phyloP scores from a whole-genome alignment of 2,329 filamentous ascomycete genomes.

The Colletotrichum sp. region DNA sequence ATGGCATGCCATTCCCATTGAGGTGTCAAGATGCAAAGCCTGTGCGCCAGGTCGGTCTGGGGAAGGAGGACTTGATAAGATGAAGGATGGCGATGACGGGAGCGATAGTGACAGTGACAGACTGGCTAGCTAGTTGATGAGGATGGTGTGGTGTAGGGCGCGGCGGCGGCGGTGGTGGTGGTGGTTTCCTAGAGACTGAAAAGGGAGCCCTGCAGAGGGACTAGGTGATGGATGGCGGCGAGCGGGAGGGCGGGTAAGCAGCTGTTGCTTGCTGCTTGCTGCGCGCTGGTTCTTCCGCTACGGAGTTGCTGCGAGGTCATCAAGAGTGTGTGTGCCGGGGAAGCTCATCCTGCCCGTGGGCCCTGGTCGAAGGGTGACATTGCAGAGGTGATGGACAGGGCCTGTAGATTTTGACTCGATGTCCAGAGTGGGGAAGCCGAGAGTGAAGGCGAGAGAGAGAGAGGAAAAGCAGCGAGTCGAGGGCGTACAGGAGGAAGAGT shows the following conservation, averaged over 20 bases:
- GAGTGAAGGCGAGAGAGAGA: background rate
- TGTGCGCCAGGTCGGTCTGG: background rate
- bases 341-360: conserved; percentile 17
- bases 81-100: background rate
- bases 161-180: background rate
- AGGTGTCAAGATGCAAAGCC: background rate
- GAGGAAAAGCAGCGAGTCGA: background rate
- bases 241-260: conserved; percentile 4
- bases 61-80: conserved; percentile 6
- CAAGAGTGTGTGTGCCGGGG: conserved; percentile 17
- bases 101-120: background rate
- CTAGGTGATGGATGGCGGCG: background rate
- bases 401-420: conserved; percentile 5
- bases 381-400: conserved; percentile 19
- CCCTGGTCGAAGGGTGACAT: background rate
- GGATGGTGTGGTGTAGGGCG: background rate
- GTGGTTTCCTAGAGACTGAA: background rate
- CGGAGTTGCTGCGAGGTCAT: background rate
- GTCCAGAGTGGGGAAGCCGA: background rate
- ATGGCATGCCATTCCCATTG: background rate
- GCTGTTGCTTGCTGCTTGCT: background rate
- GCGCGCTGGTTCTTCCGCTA: background rate
- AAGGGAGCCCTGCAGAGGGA: background rate
- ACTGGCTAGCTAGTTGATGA: background rate
- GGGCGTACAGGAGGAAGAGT: background rate